phyloP scores from a whole-genome alignment of 2,329 filamentous ascomycete species.

The Juglanconis sp. region DNA sequence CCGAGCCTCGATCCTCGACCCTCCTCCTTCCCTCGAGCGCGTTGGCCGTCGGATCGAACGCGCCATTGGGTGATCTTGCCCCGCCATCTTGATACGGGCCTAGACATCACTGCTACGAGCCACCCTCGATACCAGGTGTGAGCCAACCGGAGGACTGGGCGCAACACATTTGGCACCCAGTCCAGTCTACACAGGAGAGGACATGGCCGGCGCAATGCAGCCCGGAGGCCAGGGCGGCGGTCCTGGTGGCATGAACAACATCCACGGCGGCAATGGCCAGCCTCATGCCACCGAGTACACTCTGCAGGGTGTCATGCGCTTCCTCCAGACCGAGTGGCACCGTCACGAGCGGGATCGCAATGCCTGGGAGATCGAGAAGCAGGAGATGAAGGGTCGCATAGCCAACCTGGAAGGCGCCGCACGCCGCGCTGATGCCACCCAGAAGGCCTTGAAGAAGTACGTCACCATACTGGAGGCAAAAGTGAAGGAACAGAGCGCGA shows the following conservation, averaged over 20 bases:
- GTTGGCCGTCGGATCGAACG: conserved; percentile 10
- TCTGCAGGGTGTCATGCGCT: conserved; percentile 87
- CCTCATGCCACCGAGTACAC: conserved; percentile 62
- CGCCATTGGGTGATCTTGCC: conserved; percentile 5
- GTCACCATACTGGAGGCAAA: conserved; percentile 86
- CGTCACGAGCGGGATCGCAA: conserved; percentile 96
- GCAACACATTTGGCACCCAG: conserved; percentile 2
- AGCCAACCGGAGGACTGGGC: conserved; percentile 7
- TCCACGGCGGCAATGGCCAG: conserved; percentile 35
- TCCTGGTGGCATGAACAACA: conserved; percentile 15
- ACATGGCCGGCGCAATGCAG: conserved; percentile 18
- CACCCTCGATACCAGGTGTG: neutral
- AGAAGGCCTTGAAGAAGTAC: conserved; percentile 87
- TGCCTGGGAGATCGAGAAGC: conserved; percentile 97
- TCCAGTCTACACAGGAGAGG: neutral
- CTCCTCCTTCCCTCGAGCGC: neutral
- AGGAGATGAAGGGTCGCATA: conserved; percentile 98
- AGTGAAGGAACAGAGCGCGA: conserved; percentile 75
- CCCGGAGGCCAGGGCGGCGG: conserved; percentile 15
- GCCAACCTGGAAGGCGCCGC: conserved; percentile 88
- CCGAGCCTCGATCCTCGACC: no score
- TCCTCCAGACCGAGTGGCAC: conserved; percentile 98
- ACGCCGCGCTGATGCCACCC: conserved; percentile 80
- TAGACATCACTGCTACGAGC: neutral
- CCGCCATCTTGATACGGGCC: neutral